Evolutionary conservation across 371 early-diverging fungal species (phyloP), one percentile per base, ranked within the genome.

Genomic region (Gilbertella persicaria): DNA sequence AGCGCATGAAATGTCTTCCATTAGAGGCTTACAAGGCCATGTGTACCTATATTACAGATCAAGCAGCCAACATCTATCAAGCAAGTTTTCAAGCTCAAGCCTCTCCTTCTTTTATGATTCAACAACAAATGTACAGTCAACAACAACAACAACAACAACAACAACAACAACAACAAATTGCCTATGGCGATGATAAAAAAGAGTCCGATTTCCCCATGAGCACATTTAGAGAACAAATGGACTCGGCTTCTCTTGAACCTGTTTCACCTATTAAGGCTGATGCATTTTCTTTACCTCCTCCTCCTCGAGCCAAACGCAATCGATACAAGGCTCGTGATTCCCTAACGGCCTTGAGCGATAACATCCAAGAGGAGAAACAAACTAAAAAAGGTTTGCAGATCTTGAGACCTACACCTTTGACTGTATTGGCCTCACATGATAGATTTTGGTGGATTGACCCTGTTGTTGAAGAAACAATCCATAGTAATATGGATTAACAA

Each of bases 391-490:
- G 25, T 16, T 24, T 45, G n/a, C 37, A 26, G 21, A 23, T 26
- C 25, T 36, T 40, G 21, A 16, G 33, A 25, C 35, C 25, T 19
- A 53, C 62, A 24, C 58, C 65, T 12, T 50, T 67, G 4, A 64
- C 61, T 16, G 20, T 73, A 2, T 45, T 73, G 24, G 44, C 74
- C 5, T 55, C 63, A 1, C 43, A 53, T 19, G 70, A 67, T 42
- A 48, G 74, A 25, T 70, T 62, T 29, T 63, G 58, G 44, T 73
- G 74, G 74, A 58, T 73, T 13, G 58, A 69, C 25, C 19, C 51
- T 12, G 24, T 73, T 37, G 50, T 67, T 10, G 70, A 69, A 30
- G 59, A 67, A 26, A 58, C 58, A 0, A 45, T 63, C 40, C 64
- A 63, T 42, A 41, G 25, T 30, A 41, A 21, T 30, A n/a, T 42